Conservation (phyloP, 2,329 filamentous ascomycete species). For the Tolypocladium tundrense region DNA sequence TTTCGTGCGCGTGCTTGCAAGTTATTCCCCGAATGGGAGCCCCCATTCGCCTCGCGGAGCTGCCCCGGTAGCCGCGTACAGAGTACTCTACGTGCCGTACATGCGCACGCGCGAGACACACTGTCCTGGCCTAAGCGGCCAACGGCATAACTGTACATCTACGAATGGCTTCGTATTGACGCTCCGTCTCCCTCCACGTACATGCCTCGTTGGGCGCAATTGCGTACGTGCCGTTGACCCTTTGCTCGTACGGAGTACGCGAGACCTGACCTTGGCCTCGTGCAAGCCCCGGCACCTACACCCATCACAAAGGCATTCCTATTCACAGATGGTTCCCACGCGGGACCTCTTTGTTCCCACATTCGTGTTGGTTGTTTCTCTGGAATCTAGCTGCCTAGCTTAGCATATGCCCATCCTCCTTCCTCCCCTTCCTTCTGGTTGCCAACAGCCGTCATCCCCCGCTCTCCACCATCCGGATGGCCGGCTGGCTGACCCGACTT, state of each 20-base stretch:
- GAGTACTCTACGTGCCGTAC: background rate
- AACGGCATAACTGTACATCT: background rate
- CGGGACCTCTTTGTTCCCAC: background rate
- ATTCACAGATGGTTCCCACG: background rate
- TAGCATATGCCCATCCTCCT: background rate
- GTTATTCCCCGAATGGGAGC: background rate
- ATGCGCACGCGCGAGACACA: background rate
- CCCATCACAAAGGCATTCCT: background rate
- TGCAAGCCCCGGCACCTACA: background rate
- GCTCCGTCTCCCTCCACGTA: background rate
- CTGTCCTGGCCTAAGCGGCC: background rate
- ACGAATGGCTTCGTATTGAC: background rate
- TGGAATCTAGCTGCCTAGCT: slow-evolving; percentile 4
- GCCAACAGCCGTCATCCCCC: background rate
- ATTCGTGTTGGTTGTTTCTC: slow-evolving; percentile 1
- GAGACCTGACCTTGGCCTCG: background rate
- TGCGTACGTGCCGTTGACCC: background rate
- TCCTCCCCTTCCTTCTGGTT: background rate
- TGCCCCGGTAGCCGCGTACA: background rate
- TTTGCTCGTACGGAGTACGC: too few relatives aligned
- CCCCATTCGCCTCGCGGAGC: background rate
- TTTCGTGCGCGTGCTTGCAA: background rate
- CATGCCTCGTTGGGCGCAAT: background rate
- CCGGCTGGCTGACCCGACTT: slow-evolving; percentile 19
- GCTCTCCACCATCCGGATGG: background rate